Conservation (phyloP, 2,329 filamentous ascomycete genomes). For the Helicocarpus griseus region DNA sequence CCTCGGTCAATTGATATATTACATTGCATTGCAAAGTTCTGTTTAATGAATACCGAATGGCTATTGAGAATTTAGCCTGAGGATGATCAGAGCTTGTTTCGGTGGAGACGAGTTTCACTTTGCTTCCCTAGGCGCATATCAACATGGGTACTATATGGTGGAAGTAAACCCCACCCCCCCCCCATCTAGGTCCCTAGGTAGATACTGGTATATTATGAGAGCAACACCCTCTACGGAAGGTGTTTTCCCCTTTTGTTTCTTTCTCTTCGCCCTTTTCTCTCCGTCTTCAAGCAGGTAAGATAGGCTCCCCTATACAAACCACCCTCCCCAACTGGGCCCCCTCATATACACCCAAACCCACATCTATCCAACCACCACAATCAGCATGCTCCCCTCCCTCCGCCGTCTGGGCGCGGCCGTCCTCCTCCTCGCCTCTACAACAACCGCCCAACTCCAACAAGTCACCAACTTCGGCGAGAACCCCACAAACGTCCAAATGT, state of each 20-base stretch:
- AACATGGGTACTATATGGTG: not conserved
- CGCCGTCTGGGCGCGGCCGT: not conserved
- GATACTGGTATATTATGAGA: not conserved
- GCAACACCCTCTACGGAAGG: not conserved
- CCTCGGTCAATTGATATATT: too few relatives aligned
- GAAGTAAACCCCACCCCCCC: too few relatives aligned
- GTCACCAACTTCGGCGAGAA: slow-evolving; percentile 36
- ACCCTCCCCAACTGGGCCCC: not conserved
- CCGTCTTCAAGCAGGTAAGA: too few relatives aligned
- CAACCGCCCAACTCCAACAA: slow-evolving; percentile 8
- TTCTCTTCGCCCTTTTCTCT: not conserved
- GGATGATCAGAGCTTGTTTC: not conserved
- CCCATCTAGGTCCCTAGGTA: too few relatives aligned
- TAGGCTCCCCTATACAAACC: too few relatives aligned
- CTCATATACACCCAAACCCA: too few relatives aligned
- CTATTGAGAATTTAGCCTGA: too few relatives aligned
- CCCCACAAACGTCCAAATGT: slow-evolving; percentile 40
- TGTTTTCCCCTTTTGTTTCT: not conserved
- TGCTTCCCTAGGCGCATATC: too few relatives aligned
- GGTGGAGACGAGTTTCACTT: not conserved
- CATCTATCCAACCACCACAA: not conserved
- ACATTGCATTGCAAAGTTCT: too few relatives aligned
- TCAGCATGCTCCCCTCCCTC: not conserved
- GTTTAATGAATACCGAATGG: too few relatives aligned
- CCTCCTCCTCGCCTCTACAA: not conserved